Conservation (phyloP, 352 stramenopile genomes). For the Globisporangium acanthophoron region DNA sequence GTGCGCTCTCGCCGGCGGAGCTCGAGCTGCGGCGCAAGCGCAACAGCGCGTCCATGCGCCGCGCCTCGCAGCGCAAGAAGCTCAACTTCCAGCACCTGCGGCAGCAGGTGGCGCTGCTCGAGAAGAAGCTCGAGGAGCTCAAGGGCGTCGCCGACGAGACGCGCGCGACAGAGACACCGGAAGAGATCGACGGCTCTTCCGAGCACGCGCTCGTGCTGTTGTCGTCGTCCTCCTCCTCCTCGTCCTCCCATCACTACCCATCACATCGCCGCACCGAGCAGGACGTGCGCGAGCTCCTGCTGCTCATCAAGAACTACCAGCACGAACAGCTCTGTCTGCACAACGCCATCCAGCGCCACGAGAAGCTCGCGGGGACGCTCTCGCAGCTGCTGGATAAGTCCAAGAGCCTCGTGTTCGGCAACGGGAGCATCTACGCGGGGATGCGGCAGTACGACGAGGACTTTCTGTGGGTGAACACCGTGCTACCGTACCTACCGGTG, state of each 20-base stretch:
- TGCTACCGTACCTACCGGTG: constrained; percentile 14
- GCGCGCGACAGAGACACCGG: too few species aligned
- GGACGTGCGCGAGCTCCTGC: neutral
- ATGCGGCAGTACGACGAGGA: constrained; percentile 1
- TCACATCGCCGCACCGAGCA: neutral
- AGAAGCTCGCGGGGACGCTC: neutral
- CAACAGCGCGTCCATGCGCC: constrained; percentile 27
- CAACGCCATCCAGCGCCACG: neutral
- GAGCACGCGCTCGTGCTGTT: too few species aligned
- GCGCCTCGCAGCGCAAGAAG: constrained; percentile 14
- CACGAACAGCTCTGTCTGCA: neutral
- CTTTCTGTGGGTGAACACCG: constrained; percentile 15
- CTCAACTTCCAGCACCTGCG: neutral
- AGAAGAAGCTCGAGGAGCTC: too few species aligned
- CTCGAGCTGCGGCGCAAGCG: constrained; percentile 21
- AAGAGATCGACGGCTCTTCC: too few species aligned
- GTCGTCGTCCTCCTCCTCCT: too few species aligned
- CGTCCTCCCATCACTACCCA: too few species aligned
- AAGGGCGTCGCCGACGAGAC: too few species aligned
- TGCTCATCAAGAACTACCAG: neutral
- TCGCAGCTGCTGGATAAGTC: neutral
- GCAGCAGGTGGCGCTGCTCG: too few species aligned
- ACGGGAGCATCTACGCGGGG: neutral
- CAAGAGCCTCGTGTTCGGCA: neutral
- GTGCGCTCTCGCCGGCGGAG: neutral